Evolutionary conservation across 371 early-diverging fungal genomes (phyloP).

Genomic region (Sporodiniella umbellata): DNA sequence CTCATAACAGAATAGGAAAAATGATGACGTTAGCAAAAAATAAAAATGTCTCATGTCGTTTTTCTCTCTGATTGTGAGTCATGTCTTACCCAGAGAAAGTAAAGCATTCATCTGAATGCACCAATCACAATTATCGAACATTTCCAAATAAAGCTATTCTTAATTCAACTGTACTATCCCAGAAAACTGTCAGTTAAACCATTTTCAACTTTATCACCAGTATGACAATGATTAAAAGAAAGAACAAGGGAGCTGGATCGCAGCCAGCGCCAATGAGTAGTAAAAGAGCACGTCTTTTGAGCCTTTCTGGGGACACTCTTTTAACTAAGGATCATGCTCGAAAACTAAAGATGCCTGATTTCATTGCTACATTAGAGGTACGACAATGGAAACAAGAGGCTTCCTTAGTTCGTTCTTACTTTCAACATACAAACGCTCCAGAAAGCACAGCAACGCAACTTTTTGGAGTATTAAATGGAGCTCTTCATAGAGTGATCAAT

Average conservation of each 20-base stretch:
- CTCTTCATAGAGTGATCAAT: slow-evolving; percentile 9
- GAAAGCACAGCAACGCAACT: slow-evolving; percentile 7
- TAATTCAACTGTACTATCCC: too few species aligned
- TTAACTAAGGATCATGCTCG: slow-evolving; percentile 9
- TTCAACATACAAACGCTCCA: slow-evolving; percentile 5
- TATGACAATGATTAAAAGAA: slow-evolving; percentile 1
- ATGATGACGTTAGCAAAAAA: too few species aligned
- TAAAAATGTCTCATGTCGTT: too few species aligned
- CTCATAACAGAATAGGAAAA: too few species aligned
- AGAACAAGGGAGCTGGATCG: slow-evolving; percentile 2
- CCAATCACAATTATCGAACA: too few species aligned
- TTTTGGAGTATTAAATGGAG: slow-evolving; percentile 3
- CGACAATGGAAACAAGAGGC: slow-evolving; percentile 11
- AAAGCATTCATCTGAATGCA: too few species aligned
- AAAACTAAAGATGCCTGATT: slow-evolving; percentile 4
- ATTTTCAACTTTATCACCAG: neutral
- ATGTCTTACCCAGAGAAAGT: too few species aligned
- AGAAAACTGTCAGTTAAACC: too few species aligned
- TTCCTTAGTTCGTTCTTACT: slow-evolving; percentile 15
- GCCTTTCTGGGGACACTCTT: slow-evolving; percentile 9
- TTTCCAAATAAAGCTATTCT: too few species aligned
- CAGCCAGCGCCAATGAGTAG: slow-evolving; percentile 6
- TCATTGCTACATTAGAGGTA: slow-evolving; percentile 10
- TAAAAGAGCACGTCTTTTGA: slow-evolving; percentile 10
- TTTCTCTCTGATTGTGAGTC: too few species aligned